These are phyloP conservation scores for Begonia fuchsioides DNA, from an alignment of 306 rosid genomes.

Conservation along the genomic window DNA sequence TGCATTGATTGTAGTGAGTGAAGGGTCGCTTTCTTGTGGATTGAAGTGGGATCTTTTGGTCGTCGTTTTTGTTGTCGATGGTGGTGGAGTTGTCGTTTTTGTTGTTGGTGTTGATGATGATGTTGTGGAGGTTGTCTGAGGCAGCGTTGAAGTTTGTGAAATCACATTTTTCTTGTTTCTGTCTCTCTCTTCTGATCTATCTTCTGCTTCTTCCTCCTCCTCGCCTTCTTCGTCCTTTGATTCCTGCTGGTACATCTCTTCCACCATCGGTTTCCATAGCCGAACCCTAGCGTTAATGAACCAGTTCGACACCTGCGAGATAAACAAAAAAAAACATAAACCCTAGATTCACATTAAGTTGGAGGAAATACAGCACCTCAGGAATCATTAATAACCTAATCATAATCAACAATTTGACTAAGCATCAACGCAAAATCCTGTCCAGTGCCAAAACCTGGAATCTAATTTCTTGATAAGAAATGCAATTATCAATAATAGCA, in stretches of 20 bases:
- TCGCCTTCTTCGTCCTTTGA: conserved; percentile 12
- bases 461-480: too few relatives aligned
- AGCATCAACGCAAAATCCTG: too few relatives aligned
- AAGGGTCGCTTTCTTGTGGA: conserved; percentile 36
- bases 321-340: too few relatives aligned
- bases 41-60: conserved; percentile 9
- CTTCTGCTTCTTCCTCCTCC: conserved; percentile 13
- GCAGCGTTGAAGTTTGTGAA: conserved; percentile 32
- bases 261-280: too few relatives aligned
- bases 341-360: neutral
- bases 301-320: too few relatives aligned
- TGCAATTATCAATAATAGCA: too few relatives aligned
- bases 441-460: too few relatives aligned
- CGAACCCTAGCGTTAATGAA: too few relatives aligned
- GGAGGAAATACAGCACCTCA: conserved; percentile 1
- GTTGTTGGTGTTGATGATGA: conserved; percentile 16
- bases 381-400: neutral
- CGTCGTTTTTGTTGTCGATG: conserved; percentile 11
- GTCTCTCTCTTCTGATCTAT: conserved; percentile 14
- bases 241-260: conserved; percentile 76
- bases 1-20: conserved; percentile 24
- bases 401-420: too few relatives aligned
- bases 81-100: neutral
- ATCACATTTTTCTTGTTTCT: conserved; percentile 11
- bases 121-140: too few relatives aligned